These are phyloP conservation scores for Rhodosporidiobolus odoratus DNA, from an alignment of 768 basidiomycete species.

Conservation along the genomic window DNA sequence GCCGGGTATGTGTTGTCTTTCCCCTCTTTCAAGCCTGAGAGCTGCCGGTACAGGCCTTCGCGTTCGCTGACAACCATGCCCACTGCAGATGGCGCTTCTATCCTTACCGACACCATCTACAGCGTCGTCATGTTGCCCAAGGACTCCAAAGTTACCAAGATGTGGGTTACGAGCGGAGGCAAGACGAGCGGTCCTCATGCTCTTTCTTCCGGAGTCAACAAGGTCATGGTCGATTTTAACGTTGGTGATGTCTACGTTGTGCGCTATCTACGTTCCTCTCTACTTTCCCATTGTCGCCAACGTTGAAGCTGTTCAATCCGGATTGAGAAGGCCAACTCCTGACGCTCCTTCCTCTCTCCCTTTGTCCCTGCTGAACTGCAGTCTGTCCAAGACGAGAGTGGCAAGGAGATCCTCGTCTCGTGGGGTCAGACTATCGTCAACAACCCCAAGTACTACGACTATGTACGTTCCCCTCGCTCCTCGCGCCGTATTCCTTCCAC, in stretches of 20 bases:
- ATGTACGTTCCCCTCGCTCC: not conserved
- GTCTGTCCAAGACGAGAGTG: constrained; percentile 3
- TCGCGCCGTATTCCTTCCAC: too few relatives aligned
- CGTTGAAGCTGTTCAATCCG: not conserved
- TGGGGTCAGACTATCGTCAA: constrained; percentile 3
- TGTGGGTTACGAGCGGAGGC: constrained; percentile 9
- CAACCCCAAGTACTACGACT: constrained; percentile 5
- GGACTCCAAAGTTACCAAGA: not conserved
- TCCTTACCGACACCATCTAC: constrained; percentile 15
- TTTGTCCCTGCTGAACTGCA: too few relatives aligned
- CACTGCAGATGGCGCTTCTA: not conserved
- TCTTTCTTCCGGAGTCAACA: constrained; percentile 18
- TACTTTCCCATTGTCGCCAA: too few relatives aligned
- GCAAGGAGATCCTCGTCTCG: not conserved
- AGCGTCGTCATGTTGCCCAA: not conserved
- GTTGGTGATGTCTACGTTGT: constrained; percentile 13
- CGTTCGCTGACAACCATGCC: not conserved
- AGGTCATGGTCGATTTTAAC: not conserved
- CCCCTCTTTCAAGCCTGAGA: too few relatives aligned
- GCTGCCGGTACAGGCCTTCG: not conserved
- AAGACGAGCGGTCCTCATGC: not conserved
- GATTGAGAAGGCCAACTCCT: too few relatives aligned
- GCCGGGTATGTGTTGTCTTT: too few relatives aligned
- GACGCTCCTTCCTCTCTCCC: not conserved
- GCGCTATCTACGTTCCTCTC: not conserved